Percentiles rank a stretch among this genome's conserved stretches.
phyloP scores from a whole-genome alignment of 1,284 basidiomycete species.

The Ustanciosporium gigantosporum region DNA sequence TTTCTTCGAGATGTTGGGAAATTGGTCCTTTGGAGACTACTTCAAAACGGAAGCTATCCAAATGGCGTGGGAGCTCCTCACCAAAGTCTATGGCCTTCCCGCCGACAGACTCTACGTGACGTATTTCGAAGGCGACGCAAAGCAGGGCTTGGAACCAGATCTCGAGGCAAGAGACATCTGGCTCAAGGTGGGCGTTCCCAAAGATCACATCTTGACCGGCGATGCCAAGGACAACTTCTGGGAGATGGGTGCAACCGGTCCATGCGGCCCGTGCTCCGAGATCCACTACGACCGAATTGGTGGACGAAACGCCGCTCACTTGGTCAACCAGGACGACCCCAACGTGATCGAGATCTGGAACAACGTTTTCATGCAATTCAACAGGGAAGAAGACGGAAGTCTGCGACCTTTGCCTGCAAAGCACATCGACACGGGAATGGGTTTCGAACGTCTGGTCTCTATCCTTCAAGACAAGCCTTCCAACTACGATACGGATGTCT shows the following conservation, averaged over 20 bases:
- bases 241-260: conserved; percentile 99
- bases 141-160: conserved; percentile 85
- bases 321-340: conserved; percentile 93
- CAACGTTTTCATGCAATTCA: conserved; percentile 99
- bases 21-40: conserved; percentile 99
- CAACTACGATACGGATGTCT: conserved; percentile 98
- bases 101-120: conserved; percentile 93
- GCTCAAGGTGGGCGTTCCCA: conserved; percentile 81
- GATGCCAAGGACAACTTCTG: conserved; percentile 99
- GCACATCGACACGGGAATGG: conserved; percentile 98
- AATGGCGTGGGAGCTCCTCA: conserved; percentile 93
- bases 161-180: conserved; percentile 80
- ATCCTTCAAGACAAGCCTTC: conserved; percentile 86
- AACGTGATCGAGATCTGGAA: conserved; percentile 99
- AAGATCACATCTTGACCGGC: conserved; percentile 88
- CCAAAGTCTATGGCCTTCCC: conserved; percentile 82
- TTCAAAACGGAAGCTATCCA: conserved; percentile 96
- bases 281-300: conserved; percentile 97
- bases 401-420: conserved; percentile 82
- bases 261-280: conserved; percentile 96
- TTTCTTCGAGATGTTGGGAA: conserved; percentile 99
- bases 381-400: conserved; percentile 85
- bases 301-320: conserved; percentile 82
- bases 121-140: conserved; percentile 92
- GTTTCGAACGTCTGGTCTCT: conserved; percentile 95